A percentile compares a stretch with the other conserved stretches of the same genome.
phyloP scores from a whole-genome alignment of 352 stramenopile species.

The Salisapilia sapeloensis region DNA sequence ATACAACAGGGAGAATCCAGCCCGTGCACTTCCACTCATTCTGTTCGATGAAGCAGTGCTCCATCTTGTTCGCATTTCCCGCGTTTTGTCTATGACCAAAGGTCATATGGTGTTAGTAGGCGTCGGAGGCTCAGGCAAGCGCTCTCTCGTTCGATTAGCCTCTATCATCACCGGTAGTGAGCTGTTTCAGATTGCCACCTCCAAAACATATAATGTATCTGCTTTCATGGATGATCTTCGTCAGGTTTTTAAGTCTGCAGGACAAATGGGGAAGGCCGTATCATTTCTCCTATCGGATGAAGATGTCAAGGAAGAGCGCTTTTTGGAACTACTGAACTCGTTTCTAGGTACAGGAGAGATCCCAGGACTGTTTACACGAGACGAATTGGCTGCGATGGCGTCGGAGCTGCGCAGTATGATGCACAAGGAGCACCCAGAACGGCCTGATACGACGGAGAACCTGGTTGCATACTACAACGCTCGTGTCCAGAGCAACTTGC shows the following conservation, averaged over 20 bases:
- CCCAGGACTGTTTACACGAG: conserved; percentile 72
- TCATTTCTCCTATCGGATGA: conserved; percentile 79
- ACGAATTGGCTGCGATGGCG: conserved; percentile 77
- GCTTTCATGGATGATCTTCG: conserved; percentile 81
- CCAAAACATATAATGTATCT: conserved; percentile 73
- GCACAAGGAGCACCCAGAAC: conserved; percentile 43
- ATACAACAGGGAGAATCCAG: conserved; percentile 75
- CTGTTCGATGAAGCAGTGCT: conserved; percentile 83
- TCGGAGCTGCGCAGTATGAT: conserved; percentile 58
- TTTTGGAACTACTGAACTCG: conserved; percentile 81
- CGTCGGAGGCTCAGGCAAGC: conserved; percentile 80
- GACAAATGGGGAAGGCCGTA: conserved; percentile 58
- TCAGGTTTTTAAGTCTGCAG: conserved; percentile 65
- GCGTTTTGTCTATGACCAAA: conserved; percentile 60
- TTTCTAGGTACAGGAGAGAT: conserved; percentile 78
- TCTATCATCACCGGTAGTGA: conserved; percentile 58
- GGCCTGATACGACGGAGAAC: conserved; percentile 60
- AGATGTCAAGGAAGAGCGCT: conserved; percentile 83
- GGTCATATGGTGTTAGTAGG: conserved; percentile 86
- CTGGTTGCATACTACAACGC: conserved; percentile 79
- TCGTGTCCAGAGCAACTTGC: conserved; percentile 65
- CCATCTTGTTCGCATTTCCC: conserved; percentile 72
- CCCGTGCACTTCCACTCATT: conserved; percentile 55
- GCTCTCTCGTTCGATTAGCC: conserved; percentile 64
- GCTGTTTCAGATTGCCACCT: conserved; percentile 77